phyloP scores from a whole-genome alignment of 1,284 basidiomycete genomes.

The Rhodotorula sp. region DNA sequence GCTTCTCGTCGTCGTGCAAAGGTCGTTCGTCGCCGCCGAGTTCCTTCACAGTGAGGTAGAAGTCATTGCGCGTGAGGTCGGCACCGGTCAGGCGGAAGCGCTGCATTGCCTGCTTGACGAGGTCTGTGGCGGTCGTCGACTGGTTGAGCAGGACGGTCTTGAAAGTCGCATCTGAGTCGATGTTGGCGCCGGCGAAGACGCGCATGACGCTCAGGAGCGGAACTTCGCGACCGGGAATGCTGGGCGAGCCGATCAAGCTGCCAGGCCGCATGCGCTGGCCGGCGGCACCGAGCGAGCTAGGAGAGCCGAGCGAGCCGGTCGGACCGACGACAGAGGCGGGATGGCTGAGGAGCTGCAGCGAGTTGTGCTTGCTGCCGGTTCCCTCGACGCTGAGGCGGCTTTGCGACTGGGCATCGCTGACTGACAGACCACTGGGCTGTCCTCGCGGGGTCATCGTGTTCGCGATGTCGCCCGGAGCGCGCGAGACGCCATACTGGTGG shows the following conservation, averaged over 20 bases:
- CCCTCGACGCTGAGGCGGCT: not conserved
- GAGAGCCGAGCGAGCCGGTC: slow-evolving; percentile 9
- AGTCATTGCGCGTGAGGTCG: slow-evolving; percentile 59
- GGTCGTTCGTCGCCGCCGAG: slow-evolving; percentile 72
- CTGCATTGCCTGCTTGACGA: slow-evolving; percentile 87
- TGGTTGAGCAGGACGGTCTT: slow-evolving; percentile 92
- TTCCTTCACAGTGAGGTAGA: slow-evolving; percentile 89
- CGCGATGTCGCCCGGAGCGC: slow-evolving; percentile 40
- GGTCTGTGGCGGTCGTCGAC: slow-evolving; percentile 74
- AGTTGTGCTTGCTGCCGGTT: slow-evolving; percentile 22
- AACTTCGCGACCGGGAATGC: slow-evolving; percentile 51
- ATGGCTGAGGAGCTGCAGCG: slow-evolving; percentile 22
- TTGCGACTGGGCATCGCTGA: not conserved
- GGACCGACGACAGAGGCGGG: slow-evolving; percentile 11
- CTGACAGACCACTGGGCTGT: not conserved
- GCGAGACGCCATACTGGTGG: slow-evolving; percentile 63
- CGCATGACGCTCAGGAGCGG: slow-evolving; percentile 90
- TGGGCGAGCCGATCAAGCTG: slow-evolving; percentile 53
- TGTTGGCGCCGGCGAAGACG: slow-evolving; percentile 82
- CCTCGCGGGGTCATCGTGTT: slow-evolving; percentile 38
- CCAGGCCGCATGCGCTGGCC: slow-evolving; percentile 50
- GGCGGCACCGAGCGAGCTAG: slow-evolving; percentile 17
- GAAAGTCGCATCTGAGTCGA: slow-evolving; percentile 92
- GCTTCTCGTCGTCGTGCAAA: slow-evolving; percentile 68
- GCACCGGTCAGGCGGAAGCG: slow-evolving; percentile 71